phyloP scores from a whole-genome alignment of 352 stramenopile genomes.

The Phytophthora litchii region DNA sequence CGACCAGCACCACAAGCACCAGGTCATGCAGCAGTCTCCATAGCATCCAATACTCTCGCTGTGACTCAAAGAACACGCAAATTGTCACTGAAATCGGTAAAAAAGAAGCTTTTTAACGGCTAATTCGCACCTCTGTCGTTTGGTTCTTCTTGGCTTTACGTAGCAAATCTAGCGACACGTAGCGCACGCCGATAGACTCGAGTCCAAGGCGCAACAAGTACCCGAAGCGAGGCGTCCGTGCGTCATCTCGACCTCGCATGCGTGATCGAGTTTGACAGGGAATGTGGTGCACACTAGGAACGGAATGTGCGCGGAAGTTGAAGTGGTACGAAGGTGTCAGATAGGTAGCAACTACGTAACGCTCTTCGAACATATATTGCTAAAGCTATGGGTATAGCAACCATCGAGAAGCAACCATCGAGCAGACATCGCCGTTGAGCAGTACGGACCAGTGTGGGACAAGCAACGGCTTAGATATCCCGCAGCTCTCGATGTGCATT shows the following conservation, averaged over 20 bases:
- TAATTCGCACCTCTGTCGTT: conserved; percentile 18
- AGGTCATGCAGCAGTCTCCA: conserved; percentile 75
- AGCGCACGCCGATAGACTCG: conserved; percentile 53
- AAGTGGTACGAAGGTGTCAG: background rate
- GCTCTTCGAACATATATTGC: too few species aligned
- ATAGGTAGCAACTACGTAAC: too few species aligned
- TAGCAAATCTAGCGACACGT: conserved; percentile 58
- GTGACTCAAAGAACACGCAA: background rate
- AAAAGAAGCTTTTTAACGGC: background rate
- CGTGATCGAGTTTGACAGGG: conserved; percentile 2
- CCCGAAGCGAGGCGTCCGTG: conserved; percentile 41
- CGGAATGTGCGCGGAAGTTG: conserved; percentile 3
- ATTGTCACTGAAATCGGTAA: conserved; percentile 9
- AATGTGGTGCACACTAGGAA: conserved; percentile 4
- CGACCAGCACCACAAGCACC: conserved; percentile 59
- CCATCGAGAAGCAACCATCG: background rate
- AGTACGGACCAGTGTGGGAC: conserved; percentile 2
- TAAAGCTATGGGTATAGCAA: too few species aligned
- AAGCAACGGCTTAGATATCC: conserved; percentile 10
- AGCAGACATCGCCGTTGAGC: background rate
- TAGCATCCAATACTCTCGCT: conserved; percentile 53
- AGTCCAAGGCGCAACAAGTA: conserved; percentile 47
- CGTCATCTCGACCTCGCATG: conserved; percentile 6
- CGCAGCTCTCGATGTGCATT: too few species aligned
- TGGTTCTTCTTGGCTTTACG: conserved; percentile 68